phyloP scores from a whole-genome alignment of 768 basidiomycete genomes.

The Termitomyces sp. region DNA sequence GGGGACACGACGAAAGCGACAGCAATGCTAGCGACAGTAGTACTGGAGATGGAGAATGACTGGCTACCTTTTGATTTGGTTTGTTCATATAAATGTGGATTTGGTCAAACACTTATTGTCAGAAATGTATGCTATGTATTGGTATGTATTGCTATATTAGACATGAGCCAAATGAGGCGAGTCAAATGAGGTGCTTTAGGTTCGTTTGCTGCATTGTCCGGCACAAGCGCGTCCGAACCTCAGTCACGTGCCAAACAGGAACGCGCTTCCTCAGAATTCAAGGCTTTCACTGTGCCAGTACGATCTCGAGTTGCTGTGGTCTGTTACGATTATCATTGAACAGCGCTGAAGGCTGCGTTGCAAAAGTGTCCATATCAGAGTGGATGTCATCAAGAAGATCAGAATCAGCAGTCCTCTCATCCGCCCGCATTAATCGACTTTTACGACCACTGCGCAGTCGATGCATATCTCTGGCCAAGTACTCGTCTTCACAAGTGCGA shows the following conservation, averaged over 20 bases:
- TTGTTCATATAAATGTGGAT: background rate
- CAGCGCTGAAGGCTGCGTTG: background rate
- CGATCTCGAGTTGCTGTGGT: background rate
- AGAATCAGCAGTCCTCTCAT: constrained; percentile 12
- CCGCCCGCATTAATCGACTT: constrained; percentile 18
- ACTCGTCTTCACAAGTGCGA: background rate
- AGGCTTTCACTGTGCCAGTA: too few species aligned
- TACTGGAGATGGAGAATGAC: constrained; percentile 5
- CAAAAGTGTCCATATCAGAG: background rate
- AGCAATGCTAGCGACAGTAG: constrained; percentile 78
- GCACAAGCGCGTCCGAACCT: too few species aligned
- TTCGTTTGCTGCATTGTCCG: too few species aligned
- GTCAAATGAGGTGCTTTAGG: too few species aligned
- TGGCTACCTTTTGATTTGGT: background rate
- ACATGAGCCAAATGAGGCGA: background rate
- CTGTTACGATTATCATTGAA: background rate
- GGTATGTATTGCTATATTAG: background rate
- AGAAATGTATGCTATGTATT: background rate
- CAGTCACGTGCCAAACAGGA: background rate
- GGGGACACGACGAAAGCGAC: constrained; percentile 87
- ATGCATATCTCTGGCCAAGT: constrained; percentile 16
- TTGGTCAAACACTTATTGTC: background rate
- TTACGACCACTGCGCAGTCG: constrained; percentile 19
- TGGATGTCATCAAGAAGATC: constrained; percentile 8
- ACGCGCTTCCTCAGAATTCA: too few species aligned